Conservation (phyloP, 1,284 basidiomycete genomes). For the Puccinia polysora region DNA sequence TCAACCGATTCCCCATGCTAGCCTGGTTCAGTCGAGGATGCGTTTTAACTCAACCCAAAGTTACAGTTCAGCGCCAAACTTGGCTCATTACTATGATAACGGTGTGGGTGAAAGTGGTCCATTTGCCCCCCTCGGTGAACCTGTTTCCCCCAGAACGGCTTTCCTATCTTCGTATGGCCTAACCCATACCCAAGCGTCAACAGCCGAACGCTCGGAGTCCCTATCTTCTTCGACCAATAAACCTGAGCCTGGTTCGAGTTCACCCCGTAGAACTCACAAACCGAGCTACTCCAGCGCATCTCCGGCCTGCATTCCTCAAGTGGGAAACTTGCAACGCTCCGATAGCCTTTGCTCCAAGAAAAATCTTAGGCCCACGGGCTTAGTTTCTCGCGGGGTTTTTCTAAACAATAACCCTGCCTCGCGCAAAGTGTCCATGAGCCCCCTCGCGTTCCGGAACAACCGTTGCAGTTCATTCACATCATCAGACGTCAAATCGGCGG, state of each 20-base stretch:
- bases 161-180: conserved; percentile 25
- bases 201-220: conserved; percentile 9
- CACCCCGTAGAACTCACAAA: conserved; percentile 7
- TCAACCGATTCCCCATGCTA: conserved; percentile 2
- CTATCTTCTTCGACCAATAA: neutral
- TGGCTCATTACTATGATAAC: neutral
- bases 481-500: conserved; percentile 4
- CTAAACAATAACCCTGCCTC: neutral
- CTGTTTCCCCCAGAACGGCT: conserved; percentile 10
- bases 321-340: neutral
- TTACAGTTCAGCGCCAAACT: conserved; percentile 1
- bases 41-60: conserved; percentile 10
- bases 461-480: conserved; percentile 9
- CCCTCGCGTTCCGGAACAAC: neutral
- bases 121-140: neutral
- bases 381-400: neutral
- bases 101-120: neutral
- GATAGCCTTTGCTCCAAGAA: neutral
- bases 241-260: neutral
- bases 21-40: neutral
- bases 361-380: neutral
- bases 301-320: neutral
- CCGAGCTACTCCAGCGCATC: conserved; percentile 7
- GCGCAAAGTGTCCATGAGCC: neutral
- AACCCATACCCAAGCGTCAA: neutral